These are phyloP conservation scores for Avena atlantica DNA, from an alignment of 176 grass and related monocot genomes.

Conservation along the genomic window DNA sequence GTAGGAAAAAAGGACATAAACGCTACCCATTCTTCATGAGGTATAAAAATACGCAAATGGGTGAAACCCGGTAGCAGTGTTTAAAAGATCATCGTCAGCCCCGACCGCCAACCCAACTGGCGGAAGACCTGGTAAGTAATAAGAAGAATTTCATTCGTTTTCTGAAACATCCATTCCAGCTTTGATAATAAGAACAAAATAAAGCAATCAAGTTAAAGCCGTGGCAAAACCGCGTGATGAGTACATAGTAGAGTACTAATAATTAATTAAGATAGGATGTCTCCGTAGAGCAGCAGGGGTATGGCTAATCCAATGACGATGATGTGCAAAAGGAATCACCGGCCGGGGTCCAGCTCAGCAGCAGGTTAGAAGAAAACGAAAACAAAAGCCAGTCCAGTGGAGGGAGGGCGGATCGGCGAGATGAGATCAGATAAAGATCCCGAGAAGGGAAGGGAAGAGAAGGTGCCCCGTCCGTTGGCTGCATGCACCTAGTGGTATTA, in stretches of 20 bases:
- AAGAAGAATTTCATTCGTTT: no score
- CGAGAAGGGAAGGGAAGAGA: not conserved
- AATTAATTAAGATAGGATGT: not conserved
- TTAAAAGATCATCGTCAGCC: no score
- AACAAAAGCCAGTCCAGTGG: not conserved
- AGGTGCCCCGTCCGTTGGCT: not conserved
- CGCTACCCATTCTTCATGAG: no score
- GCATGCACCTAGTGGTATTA: not conserved
- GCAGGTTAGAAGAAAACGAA: not conserved
- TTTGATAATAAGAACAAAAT: no score
- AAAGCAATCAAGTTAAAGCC: no score
- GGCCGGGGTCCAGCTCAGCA: not conserved
- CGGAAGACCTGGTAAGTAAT: no score
- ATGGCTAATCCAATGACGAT: not conserved
- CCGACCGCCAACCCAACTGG: no score
- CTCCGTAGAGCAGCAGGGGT: not conserved
- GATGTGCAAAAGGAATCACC: not conserved
- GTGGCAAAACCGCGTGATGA: not conserved
- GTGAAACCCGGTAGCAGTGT: no score
- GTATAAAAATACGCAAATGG: no score
- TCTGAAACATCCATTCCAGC: no score
- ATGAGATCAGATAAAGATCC: slow-evolving; percentile 17
- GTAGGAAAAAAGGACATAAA: no score
- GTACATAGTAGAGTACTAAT: not conserved
- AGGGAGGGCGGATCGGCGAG: not conserved